Evolutionary conservation across 192 early-diverging fungal genomes (phyloP).

Genomic region (Umbelopsis ramanniana): DNA sequence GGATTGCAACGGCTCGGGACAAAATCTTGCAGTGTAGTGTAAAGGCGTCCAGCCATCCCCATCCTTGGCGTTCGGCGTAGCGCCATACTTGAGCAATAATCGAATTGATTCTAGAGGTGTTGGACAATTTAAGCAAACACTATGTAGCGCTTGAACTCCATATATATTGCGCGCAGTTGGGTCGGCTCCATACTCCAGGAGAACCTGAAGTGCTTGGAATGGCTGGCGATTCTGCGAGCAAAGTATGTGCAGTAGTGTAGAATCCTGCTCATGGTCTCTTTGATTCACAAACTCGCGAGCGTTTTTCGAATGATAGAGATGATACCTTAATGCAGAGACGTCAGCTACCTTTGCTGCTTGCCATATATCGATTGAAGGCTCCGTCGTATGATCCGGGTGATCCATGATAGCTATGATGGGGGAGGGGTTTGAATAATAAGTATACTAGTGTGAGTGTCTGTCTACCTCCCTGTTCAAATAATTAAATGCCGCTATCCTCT

Average conservation of each 20-base stretch:
- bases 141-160: slow-evolving; percentile 36
- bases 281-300: slow-evolving; percentile 23
- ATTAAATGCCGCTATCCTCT: no score
- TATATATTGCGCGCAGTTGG: slow-evolving; percentile 26
- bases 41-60: slow-evolving; percentile 68
- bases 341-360: slow-evolving; percentile 37
- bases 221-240: slow-evolving; percentile 31
- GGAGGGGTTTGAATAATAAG: not conserved
- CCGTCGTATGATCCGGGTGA: not conserved
- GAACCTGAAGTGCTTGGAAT: slow-evolving; percentile 5
- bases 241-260: slow-evolving; percentile 33
- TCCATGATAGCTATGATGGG: not conserved
- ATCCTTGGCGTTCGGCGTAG: slow-evolving; percentile 62
- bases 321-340: slow-evolving; percentile 30
- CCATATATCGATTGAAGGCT: slow-evolving; percentile 27
- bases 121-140: slow-evolving; percentile 23
- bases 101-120: slow-evolving; percentile 16
- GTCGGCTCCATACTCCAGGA: slow-evolving; percentile 35
- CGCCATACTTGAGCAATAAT: slow-evolving; percentile 39
- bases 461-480: no score
- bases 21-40: slow-evolving; percentile 43
- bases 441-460: not conserved
- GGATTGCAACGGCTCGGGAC: slow-evolving; percentile 27
- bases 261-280: slow-evolving; percentile 35
- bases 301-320: slow-evolving; percentile 22